phyloP scores from a whole-genome alignment of 164 flowering plant genomes.

The Chimonanthus salicifolius region DNA sequence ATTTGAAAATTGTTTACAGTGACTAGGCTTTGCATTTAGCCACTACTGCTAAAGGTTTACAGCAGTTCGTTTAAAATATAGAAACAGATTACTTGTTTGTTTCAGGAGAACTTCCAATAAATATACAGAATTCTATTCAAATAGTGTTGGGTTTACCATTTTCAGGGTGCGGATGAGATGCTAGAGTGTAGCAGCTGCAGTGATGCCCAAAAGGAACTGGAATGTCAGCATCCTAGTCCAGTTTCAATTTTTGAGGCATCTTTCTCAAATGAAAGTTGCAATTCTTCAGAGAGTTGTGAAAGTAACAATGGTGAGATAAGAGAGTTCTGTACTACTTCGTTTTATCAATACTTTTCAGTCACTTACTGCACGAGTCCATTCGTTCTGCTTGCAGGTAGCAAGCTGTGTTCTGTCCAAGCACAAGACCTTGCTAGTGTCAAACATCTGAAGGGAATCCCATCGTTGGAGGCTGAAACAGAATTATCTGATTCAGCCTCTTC shows the following conservation, averaged over 20 bases:
- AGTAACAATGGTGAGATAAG: constrained; percentile 40
- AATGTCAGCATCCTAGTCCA: constrained; percentile 63
- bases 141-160: constrained; percentile 8
- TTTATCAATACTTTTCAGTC: constrained; percentile 3
- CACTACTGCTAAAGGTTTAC: neutral
- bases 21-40: neutral
- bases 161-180: constrained; percentile 38
- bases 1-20: neutral
- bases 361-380: neutral
- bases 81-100: neutral
- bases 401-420: constrained; percentile 39
- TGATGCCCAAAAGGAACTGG: constrained; percentile 30
- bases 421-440: constrained; percentile 28
- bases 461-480: constrained; percentile 46
- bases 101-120: neutral
- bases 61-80: too few species aligned
- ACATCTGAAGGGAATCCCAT: constrained; percentile 21
- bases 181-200: constrained; percentile 16
- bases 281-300: constrained; percentile 57
- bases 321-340: neutral
- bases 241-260: constrained; percentile 70
- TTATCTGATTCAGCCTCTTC: constrained; percentile 85
- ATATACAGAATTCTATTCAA: neutral
- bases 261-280: constrained; percentile 61
- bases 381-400: constrained; percentile 40